Evolutionary conservation across 139 green algal species (phyloP).

Genomic region (Picochlorum sp.): DNA sequence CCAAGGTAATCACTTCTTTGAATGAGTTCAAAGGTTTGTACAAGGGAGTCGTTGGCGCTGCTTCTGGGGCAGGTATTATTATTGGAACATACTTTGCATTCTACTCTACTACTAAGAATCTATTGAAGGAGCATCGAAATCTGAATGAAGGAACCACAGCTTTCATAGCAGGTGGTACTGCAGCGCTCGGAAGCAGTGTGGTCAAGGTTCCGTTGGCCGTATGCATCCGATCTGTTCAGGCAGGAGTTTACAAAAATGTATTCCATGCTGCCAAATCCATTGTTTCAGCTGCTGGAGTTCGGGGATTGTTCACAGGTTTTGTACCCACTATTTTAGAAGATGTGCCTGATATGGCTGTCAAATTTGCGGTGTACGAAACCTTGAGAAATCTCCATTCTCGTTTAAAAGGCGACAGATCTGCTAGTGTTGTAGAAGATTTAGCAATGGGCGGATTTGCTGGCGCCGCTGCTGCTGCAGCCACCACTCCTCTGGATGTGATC

Average conservation of each 20-base stretch:
- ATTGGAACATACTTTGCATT: slow-evolving; percentile 94
- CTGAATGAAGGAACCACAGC: slow-evolving; percentile 40
- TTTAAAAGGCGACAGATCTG: background rate
- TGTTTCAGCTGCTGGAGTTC: slow-evolving; percentile 36
- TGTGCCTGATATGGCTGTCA: slow-evolving; percentile 86
- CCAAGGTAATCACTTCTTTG: slow-evolving; percentile 2
- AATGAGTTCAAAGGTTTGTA: slow-evolving; percentile 22
- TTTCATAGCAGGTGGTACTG: slow-evolving; percentile 61
- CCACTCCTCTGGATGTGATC: slow-evolving; percentile 87
- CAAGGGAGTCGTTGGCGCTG: slow-evolving; percentile 74
- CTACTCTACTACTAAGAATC: slow-evolving; percentile 56
- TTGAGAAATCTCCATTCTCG: slow-evolving; percentile 43
- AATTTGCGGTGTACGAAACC: slow-evolving; percentile 83
- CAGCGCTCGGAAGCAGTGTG: slow-evolving; percentile 64
- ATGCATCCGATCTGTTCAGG: slow-evolving; percentile 78
- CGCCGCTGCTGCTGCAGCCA: slow-evolving; percentile 72
- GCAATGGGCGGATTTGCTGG: slow-evolving; percentile 66
- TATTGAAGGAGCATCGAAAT: slow-evolving; percentile 31
- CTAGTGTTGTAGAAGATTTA: slow-evolving; percentile 55
- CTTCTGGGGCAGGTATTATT: slow-evolving; percentile 80
- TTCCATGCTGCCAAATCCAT: slow-evolving; percentile 56
- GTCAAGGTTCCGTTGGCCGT: slow-evolving; percentile 84
- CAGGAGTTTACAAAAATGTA: slow-evolving; percentile 71
- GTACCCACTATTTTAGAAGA: slow-evolving; percentile 81
- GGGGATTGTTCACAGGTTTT: slow-evolving; percentile 77